Percentiles rank a stretch among this genome's conserved stretches.
These are phyloP conservation scores for Mayamaea pseudoterrestris DNA, from an alignment of 108 stramenopile species.

Conservation along the genomic window DNA sequence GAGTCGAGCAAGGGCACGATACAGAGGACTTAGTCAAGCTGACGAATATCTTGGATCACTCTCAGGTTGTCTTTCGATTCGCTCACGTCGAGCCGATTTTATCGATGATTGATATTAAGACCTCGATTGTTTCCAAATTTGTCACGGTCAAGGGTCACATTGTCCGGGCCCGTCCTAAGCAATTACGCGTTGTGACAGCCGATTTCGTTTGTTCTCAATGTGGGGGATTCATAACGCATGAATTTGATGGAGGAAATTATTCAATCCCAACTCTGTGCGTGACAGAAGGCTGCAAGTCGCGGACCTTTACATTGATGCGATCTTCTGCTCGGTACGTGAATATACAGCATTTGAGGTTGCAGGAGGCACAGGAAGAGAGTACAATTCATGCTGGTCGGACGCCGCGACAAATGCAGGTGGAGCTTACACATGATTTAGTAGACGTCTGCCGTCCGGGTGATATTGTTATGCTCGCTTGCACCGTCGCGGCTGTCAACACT, in stretches of 20 bases:
- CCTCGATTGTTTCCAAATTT: slow-evolving; percentile 43
- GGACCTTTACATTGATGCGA: slow-evolving; percentile 55
- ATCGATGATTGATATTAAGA: slow-evolving; percentile 42
- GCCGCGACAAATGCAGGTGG: slow-evolving; percentile 83
- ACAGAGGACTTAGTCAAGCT: not conserved
- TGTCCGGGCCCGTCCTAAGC: slow-evolving; percentile 83
- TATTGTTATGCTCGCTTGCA: slow-evolving; percentile 79
- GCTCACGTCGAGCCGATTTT: slow-evolving; percentile 27
- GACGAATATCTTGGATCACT: slow-evolving; percentile 24
- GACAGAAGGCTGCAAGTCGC: slow-evolving; percentile 37
- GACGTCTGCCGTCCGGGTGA: slow-evolving; percentile 92
- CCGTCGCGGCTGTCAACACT: slow-evolving; percentile 81
- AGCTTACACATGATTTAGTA: slow-evolving; percentile 80
- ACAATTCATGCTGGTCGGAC: slow-evolving; percentile 60
- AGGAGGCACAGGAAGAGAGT: slow-evolving; percentile 82
- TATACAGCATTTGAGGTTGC: slow-evolving; percentile 85
- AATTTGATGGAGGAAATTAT: slow-evolving; percentile 59
- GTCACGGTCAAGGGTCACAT: slow-evolving; percentile 85
- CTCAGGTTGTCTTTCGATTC: slow-evolving; percentile 22
- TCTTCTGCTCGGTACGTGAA: slow-evolving; percentile 81
- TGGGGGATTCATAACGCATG: slow-evolving; percentile 42
- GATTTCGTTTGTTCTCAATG: slow-evolving; percentile 87
- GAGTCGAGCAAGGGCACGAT: not conserved
- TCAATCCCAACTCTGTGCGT: slow-evolving; percentile 63
- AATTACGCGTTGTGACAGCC: slow-evolving; percentile 67